Base-by-base conservation (phyloP, 2,329 filamentous ascomycete genomes). In the Grosmannia huntii region DNA sequence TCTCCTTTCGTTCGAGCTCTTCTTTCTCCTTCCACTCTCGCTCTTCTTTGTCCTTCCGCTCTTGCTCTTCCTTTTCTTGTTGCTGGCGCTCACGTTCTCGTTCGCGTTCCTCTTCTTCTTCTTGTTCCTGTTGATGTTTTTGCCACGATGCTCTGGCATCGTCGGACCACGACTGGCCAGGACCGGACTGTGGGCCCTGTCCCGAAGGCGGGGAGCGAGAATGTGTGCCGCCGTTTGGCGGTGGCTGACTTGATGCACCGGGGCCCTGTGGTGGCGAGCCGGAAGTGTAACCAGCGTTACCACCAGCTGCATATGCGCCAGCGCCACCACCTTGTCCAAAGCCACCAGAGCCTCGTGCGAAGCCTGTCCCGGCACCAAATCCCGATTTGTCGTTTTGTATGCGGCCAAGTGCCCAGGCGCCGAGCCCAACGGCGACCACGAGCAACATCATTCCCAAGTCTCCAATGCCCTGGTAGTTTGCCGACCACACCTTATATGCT, bases 401-500 rank as follows among this genome's bases (percentile, higher is more conserved):
- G 66, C 84, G 81, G 19, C 87, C 88, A 64, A 85, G 75, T 2
- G 85, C 82, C 90, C 90, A 96, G 4, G 87, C 89, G 10, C 82
- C 85, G 31, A 94, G 73, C 5, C 85, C 90, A 28, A 95, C 85
- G 6, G 82, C 83, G 16, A 89, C 70, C 28, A 90, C 77, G 33
- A 96, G 73, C 62, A 94, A 71, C 36, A 86, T 71, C 67, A 95
- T 83, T 7, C 86, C 87, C 65, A 85, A 79, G 53, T 86, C 87
- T 5, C 87, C 87, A 62, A 87, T 80, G 44, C 84, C 83, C 63
- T 87, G 78, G 54, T 90, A 84, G 58, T 81, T 79, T 41, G 80
- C 74, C 73, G 88, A 85, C 87, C 89, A 95, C 55, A 79, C 74
- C 65, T 82, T 83, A 63, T 92, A 76, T 5, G 86, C 82, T 0